Conservation (phyloP, 768 basidiomycete species). For the Boletales sp. region DNA sequence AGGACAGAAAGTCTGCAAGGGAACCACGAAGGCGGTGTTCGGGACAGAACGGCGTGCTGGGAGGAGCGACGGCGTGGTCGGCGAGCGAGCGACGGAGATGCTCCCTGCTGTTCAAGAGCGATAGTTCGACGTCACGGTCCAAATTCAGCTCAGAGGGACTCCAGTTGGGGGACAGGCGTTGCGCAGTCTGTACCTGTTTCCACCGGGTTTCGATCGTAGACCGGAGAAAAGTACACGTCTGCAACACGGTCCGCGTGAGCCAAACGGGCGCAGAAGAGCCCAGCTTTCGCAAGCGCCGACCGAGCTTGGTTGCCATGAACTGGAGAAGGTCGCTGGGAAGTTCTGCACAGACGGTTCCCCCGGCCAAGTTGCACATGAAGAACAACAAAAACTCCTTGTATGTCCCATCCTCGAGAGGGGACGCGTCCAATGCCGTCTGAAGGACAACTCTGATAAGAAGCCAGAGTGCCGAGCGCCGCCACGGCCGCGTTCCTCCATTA, state of each 20-base stretch:
- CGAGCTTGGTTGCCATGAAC: slow-evolving; percentile 26
- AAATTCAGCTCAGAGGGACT: slow-evolving; percentile 26
- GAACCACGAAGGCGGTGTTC: slow-evolving; percentile 6
- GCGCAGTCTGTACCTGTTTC: slow-evolving; percentile 25
- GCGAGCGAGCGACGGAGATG: slow-evolving; percentile 27
- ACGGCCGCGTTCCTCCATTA: slow-evolving; percentile 17
- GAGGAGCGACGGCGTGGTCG: not conserved
- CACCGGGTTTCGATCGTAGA: slow-evolving; percentile 32
- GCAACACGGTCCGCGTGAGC: slow-evolving; percentile 36
- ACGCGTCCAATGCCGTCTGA: slow-evolving; percentile 28
- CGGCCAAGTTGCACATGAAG: slow-evolving; percentile 30
- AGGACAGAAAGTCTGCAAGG: slow-evolving; percentile 16
- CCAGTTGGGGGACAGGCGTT: slow-evolving; percentile 28
- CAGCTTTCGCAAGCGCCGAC: slow-evolving; percentile 24
- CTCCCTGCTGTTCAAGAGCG: slow-evolving; percentile 27
- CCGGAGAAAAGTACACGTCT: slow-evolving; percentile 24
- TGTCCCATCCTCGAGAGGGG: slow-evolving; percentile 4
- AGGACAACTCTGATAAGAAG: slow-evolving; percentile 32
- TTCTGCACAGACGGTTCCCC: slow-evolving; percentile 11
- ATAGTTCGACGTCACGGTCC: slow-evolving; percentile 29
- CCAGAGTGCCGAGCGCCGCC: slow-evolving; percentile 38
- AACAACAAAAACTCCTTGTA: slow-evolving; percentile 52
- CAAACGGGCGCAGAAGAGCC: slow-evolving; percentile 25
- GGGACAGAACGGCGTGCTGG: slow-evolving; percentile 3
- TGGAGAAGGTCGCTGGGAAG: slow-evolving; percentile 27